Base-by-base conservation (phyloP, 2,329 filamentous ascomycete genomes). In the Fusarium pseudograminearum region DNA sequence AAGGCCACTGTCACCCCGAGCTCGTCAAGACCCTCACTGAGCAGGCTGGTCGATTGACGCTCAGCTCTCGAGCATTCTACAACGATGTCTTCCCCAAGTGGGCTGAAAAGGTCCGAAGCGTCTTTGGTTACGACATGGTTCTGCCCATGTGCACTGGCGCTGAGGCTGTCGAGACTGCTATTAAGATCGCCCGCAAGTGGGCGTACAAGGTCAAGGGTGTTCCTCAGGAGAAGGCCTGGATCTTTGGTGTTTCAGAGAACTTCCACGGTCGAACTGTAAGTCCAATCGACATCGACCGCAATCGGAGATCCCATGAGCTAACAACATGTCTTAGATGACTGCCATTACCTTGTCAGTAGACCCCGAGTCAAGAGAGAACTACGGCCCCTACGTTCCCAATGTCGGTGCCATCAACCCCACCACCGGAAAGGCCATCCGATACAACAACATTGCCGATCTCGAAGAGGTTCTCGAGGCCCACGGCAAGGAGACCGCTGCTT, bases 261-360 rank as follows among this genome's bases (percentile, higher is more conserved):
- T 71, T 69, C 38, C 69, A 71, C 69, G 69, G 69, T 12, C 68
- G 68, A 66, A 98, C 96, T 59, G 93, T 96, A 86, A 81, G 91
- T 83, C 64, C 58, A 11, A 15, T 4, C 26, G 42, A 26, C 31
- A 16, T 36, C 10, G 15, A 34, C 26, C 12, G 34, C 30, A 44
- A n/a, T 15, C 30, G 20, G 26, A 20, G 12, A 53, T 44, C 45
- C 41, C 22, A 44, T 57, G 54, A 69, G n/a, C 53, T 42, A 26
- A 24, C 38, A 14, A 40, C 15, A 30, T 41, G 15, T 15, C 40
- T 12, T 54, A 94, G 90, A 97, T 99, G 85, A 93, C 93, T 20
- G 96, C 96, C 50, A 94, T 99, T 73, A 97, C 95, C 55, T 90
- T 99, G 82, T 98, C 95, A 20, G 94, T 93, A 30, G 96, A 99